Evolutionary conservation across 2,329 filamentous ascomycete genomes (phyloP).

Genomic region (Venturia aucupariae): DNA sequence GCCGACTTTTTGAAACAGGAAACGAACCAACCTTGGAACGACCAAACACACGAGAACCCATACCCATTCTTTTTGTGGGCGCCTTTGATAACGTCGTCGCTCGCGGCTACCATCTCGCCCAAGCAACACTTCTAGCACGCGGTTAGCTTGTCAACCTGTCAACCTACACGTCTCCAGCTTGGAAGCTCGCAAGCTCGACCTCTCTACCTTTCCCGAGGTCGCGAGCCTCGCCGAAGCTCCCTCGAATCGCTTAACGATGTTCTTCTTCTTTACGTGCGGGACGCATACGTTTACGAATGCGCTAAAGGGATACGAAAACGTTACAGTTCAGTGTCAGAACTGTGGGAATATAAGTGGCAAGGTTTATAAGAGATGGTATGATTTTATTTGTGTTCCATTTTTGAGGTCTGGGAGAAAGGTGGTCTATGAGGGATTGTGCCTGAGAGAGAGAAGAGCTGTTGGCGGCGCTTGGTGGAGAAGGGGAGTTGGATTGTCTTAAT

Average conservation of each 20-base stretch:
- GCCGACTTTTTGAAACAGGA: not conserved
- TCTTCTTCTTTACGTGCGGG: conserved; percentile 43
- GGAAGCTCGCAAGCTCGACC: not conserved
- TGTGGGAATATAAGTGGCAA: conserved; percentile 41
- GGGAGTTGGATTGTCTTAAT: too few species aligned
- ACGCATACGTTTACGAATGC: conserved; percentile 32
- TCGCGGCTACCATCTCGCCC: not conserved
- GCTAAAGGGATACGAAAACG: conserved; percentile 39
- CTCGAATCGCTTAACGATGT: conserved; percentile 23
- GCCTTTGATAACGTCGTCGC: not conserved
- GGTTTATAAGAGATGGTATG: conserved; percentile 36
- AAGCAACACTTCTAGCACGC: not conserved
- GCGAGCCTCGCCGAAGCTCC: not conserved
- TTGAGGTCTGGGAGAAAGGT: not conserved
- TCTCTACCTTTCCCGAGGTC: not conserved
- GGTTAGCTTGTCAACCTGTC: not conserved
- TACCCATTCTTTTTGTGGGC: not conserved
- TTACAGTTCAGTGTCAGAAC: conserved; percentile 43
- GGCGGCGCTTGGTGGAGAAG: not conserved
- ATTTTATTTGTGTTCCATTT: not conserved
- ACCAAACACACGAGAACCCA: not conserved
- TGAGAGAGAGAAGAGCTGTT: not conserved
- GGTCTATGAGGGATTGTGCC: not conserved
- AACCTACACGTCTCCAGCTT: not conserved
- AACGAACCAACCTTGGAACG: too few species aligned